Evolutionary conservation across 495 filamentous ascomycete genomes (phyloP).

Genomic region (Cenococcum geophilum): DNA sequence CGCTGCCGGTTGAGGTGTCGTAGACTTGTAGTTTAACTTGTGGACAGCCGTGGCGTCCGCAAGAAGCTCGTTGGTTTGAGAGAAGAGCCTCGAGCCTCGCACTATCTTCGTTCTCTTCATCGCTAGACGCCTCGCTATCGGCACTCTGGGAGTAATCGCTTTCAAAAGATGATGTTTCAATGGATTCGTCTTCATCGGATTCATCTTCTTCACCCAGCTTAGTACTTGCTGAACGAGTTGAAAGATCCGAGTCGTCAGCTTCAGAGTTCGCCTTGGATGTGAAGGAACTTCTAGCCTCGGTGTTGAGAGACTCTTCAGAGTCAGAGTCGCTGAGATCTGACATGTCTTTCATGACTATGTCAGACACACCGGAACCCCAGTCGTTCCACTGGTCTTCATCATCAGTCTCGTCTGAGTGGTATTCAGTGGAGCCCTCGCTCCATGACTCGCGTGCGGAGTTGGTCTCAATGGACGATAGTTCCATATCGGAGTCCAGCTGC

Average conservation of each 20-base stretch:
- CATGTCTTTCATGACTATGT: not conserved
- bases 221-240: not conserved
- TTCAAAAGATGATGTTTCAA: not conserved
- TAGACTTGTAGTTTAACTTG: not conserved
- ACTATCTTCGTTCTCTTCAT: not conserved
- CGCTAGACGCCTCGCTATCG: not conserved
- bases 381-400: conserved; percentile 12
- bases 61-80: not conserved
- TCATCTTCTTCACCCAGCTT: not conserved
- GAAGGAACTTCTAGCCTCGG: not conserved
- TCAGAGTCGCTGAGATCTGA: not conserved
- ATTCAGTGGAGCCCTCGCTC: conserved; percentile 8
- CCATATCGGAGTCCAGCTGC: not conserved
- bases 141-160: not conserved
- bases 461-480: not conserved
- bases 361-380: not conserved
- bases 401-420: conserved; percentile 5
- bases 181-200: not conserved
- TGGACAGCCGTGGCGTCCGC: not conserved
- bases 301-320: not conserved
- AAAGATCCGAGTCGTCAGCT: not conserved
- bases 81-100: not conserved
- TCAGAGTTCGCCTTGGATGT: not conserved
- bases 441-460: conserved; percentile 7
- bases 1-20: not conserved